Percentiles rank a stretch among this genome's conserved stretches.
These are phyloP conservation scores for Pseudoneurospora amorphoporcata DNA, from an alignment of 495 filamentous ascomycete genomes.

Conservation along the genomic window DNA sequence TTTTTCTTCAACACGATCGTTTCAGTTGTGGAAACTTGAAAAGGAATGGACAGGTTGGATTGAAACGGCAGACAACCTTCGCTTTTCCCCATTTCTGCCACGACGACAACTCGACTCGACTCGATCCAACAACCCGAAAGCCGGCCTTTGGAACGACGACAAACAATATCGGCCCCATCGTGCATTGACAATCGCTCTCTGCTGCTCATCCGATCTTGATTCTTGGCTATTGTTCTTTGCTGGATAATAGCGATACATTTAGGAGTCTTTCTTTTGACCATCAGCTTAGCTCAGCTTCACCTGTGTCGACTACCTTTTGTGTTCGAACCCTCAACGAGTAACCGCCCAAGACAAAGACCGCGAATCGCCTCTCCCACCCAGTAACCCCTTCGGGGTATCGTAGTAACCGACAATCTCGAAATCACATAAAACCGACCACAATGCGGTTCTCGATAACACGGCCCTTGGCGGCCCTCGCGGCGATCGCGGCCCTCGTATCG, in stretches of 20 bases:
- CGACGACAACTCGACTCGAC: not conserved
- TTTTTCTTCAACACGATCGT: not conserved
- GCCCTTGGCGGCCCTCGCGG: conserved; percentile 19
- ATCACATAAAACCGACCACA: not conserved
- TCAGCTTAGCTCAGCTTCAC: not conserved
- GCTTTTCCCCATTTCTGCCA: not conserved
- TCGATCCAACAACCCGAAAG: not conserved
- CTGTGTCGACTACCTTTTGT: not conserved
- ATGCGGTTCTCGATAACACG: conserved; percentile 4
- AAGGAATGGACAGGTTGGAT: not conserved
- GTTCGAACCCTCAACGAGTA: not conserved
- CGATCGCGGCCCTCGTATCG: conserved; percentile 15
- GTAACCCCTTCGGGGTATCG: not conserved
- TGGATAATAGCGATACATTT: not conserved
- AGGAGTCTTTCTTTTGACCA: not conserved
- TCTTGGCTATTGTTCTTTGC: not conserved
- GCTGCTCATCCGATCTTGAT: not conserved
- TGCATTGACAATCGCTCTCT: not conserved
- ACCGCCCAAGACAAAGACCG: not conserved
- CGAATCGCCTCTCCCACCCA: not conserved
- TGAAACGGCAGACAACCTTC: not conserved
- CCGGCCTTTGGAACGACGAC: not conserved
- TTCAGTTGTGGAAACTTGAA: not conserved
- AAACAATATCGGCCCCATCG: not conserved
- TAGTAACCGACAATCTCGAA: not conserved